Percentiles rank a stretch among this genome's conserved stretches.
These are phyloP conservation scores for Neofusicoccum laricinum DNA, from an alignment of 2,329 filamentous ascomycete species.

Conservation along the genomic window DNA sequence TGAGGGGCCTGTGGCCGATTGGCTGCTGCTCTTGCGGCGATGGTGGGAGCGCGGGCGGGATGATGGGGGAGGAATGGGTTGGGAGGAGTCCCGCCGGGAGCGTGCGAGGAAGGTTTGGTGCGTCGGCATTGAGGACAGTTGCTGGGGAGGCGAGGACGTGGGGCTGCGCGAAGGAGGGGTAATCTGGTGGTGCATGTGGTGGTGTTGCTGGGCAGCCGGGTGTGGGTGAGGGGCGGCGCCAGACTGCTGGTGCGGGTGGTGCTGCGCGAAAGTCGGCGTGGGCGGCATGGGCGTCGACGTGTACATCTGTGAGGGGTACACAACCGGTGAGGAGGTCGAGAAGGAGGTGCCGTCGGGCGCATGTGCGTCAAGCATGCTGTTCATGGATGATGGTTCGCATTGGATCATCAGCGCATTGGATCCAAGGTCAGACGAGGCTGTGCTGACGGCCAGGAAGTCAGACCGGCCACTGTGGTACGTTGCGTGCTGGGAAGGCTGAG, in stretches of 20 bases:
- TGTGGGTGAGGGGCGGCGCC: conserved; percentile 1
- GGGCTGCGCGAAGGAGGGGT: conserved; percentile 15
- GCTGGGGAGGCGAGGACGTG: background rate
- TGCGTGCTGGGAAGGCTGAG: conserved; percentile 19
- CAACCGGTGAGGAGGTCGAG: conserved; percentile 12
- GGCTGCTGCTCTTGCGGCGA: conserved; percentile 11
- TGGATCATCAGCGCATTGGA: conserved; percentile 17
- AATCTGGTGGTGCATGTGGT: conserved; percentile 1
- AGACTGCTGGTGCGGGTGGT: background rate
- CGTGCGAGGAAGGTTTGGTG: background rate
- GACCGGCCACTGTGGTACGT: conserved; percentile 23
- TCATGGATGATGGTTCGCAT: conserved; percentile 15
- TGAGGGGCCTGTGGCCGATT: conserved; percentile 19
- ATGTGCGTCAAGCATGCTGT: conserved; percentile 13
- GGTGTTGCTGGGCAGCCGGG: background rate
- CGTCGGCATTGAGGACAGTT: background rate
- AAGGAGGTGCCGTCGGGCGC: conserved; percentile 3
- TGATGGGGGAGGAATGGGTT: background rate
- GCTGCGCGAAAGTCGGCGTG: background rate
- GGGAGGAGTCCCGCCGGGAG: conserved; percentile 2
- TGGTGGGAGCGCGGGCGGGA: conserved; percentile 8
- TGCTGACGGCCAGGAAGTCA: conserved; percentile 15
- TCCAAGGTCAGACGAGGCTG: conserved; percentile 15
- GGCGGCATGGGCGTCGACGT: background rate
- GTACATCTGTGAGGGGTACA: conserved; percentile 15